Evolutionary conservation across 2,329 filamentous ascomycete genomes (phyloP), one percentile per base, ranked within the genome.

Genomic region (Pseudogymnoascus sp.): DNA sequence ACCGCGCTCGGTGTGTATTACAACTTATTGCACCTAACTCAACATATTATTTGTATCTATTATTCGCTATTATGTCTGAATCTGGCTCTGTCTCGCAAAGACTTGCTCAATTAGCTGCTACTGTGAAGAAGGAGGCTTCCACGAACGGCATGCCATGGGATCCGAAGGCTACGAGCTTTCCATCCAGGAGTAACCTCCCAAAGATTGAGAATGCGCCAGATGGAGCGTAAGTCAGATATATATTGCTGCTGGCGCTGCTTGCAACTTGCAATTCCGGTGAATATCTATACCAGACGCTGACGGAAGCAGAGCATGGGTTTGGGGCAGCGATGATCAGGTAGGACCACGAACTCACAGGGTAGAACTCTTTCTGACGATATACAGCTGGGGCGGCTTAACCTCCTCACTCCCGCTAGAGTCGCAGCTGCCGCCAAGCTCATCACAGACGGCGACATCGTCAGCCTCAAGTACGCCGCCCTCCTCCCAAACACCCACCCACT

Each of bases 341-440:
- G 12, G 24, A 19, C 24, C 5, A 10, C 4, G 46, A 16, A 26
- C 10, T 24, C 33, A 24, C 16, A 2, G 50, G 19, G 26, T 26
- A 61, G n/a, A 26, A 53, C 22, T 50, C 6, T 22, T 16, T 7
- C 28, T 40, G 46, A 33, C 40, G 31, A 35, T 16, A n/a, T 31
- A 35, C 61, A 78, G 60, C 71, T 77, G 41, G 80, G 80, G 4
- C 77, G 76, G 6, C 67, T 81, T 31, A 82, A 82, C 65, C 72
- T 79, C 8, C 72, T 82, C 37, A 81, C 79, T 0, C 75, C 75
- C 1, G 73, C 76, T 3, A 73, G 78, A 1, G 74, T 81, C 24
- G 71, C 74, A 59, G 70, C 70, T 19, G 79, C 78, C 4, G 74
- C 75, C 28, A 69, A 71, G 4, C 78, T 81, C 63, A 75, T 80